phyloP scores from a whole-genome alignment of 1,139 yeast species.

The Yamadazyma dendronema region DNA sequence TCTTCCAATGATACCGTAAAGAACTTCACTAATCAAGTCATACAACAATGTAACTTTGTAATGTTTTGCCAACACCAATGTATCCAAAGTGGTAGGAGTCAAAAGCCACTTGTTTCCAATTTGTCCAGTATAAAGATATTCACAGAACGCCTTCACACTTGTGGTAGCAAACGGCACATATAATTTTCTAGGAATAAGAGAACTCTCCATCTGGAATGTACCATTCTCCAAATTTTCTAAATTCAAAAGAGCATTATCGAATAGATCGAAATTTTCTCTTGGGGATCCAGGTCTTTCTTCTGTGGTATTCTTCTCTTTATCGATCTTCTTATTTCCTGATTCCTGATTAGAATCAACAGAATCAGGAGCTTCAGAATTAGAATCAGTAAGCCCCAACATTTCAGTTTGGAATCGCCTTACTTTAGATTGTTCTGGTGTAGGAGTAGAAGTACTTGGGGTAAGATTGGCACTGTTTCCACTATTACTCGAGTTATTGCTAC shows the following conservation, averaged over 20 bases:
- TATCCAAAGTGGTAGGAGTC: constrained; percentile 65
- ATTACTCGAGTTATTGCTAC: constrained; percentile 1
- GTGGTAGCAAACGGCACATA: constrained; percentile 65
- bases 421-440: constrained; percentile 1
- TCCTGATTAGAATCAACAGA: not conserved
- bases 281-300: not conserved
- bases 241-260: constrained; percentile 32
- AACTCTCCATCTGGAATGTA: constrained; percentile 49
- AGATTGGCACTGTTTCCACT: not conserved
- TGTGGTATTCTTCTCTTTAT: not conserved
- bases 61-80: constrained; percentile 58
- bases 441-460: not conserved
- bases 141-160: constrained; percentile 65
- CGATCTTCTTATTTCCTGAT: not conserved
- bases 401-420: constrained; percentile 1
- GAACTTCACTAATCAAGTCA: constrained; percentile 64
- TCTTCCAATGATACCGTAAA: constrained; percentile 66
- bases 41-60: constrained; percentile 67
- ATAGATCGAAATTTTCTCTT: constrained; percentile 11
- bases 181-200: constrained; percentile 62
- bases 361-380: not conserved
- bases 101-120: constrained; percentile 71
- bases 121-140: constrained; percentile 75
- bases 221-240: constrained; percentile 37
- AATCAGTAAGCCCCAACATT: not conserved